Evolutionary conservation across 805 yeast genomes (phyloP).

Genomic region (Kuraishia cidri): DNA sequence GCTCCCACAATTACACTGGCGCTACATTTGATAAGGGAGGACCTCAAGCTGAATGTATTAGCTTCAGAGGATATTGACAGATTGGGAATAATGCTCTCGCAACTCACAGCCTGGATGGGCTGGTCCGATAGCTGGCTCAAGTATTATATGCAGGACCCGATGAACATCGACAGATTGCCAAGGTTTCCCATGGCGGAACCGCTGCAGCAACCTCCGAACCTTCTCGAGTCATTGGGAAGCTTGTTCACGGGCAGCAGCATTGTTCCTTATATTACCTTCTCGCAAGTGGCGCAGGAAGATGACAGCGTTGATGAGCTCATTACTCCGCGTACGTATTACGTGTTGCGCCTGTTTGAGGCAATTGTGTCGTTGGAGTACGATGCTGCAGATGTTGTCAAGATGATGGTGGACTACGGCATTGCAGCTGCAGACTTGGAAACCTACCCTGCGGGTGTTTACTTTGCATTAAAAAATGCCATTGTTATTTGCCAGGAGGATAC

Average conservation of each 20-base stretch:
- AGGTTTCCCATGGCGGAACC: conserved; percentile 34
- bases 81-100: conserved; percentile 49
- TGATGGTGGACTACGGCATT: conserved; percentile 52
- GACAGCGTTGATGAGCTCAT: conserved; percentile 48
- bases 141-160: conserved; percentile 36
- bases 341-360: conserved; percentile 54
- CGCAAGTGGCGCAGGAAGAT: conserved; percentile 56
- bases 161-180: conserved; percentile 25
- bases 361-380: conserved; percentile 45
- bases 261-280: conserved; percentile 52
- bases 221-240: conserved; percentile 47
- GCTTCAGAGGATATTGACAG: conserved; percentile 22
- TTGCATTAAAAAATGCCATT: conserved; percentile 60
- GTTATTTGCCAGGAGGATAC: conserved; percentile 43
- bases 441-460: conserved; percentile 62
- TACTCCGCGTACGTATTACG: conserved; percentile 58
- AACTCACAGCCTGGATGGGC: conserved; percentile 57
- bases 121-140: conserved; percentile 63
- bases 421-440: conserved; percentile 46
- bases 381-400: conserved; percentile 44
- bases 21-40: conserved; percentile 74
- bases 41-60: conserved; percentile 48
- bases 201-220: conserved; percentile 49
- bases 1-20: conserved; percentile 58
- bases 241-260: conserved; percentile 32